Evolutionary conservation across 257 asterid genomes (phyloP).

Genomic region (Dorcoceras hygrometricum): DNA sequence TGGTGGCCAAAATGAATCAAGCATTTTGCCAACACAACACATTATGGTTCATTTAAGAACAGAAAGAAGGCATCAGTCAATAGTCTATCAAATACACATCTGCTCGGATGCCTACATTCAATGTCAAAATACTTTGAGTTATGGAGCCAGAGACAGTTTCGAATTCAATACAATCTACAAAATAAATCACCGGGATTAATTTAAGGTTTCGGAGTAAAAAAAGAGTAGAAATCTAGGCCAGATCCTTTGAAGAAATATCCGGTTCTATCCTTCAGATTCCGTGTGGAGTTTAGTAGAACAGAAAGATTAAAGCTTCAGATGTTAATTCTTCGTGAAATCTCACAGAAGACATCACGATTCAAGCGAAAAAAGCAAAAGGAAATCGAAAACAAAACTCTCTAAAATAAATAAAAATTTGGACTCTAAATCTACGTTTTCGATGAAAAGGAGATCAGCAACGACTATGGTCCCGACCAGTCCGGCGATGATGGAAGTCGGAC

Average conservation of each 20-base stretch:
- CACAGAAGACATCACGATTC: not conserved
- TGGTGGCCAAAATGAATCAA: not conserved
- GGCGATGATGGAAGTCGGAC: conserved; percentile 54
- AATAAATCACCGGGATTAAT: too few relatives aligned
- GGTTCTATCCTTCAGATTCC: conserved; percentile 19
- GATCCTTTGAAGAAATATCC: not conserved
- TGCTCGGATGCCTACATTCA: not conserved
- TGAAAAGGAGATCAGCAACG: conserved; percentile 57
- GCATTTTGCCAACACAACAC: too few relatives aligned
- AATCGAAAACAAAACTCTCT: not conserved
- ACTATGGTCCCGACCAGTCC: conserved; percentile 61
- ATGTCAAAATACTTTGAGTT: too few relatives aligned
- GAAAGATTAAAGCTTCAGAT: not conserved
- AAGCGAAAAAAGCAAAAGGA: not conserved
- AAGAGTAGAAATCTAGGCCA: not conserved
- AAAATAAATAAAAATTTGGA: not conserved
- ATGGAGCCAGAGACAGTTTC: not conserved
- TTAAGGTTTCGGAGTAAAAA: not conserved
- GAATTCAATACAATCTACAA: not conserved
- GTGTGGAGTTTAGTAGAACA: not conserved
- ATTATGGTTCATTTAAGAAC: not conserved
- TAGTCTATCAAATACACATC: not conserved
- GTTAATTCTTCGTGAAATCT: not conserved
- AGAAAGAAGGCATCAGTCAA: not conserved
- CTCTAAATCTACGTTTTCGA: conserved; percentile 43